A percentile compares a stretch with the other conserved stretches of the same genome.
These are phyloP conservation scores for Nemania diffusa DNA, from an alignment of 2,329 filamentous ascomycete species.

Conservation along the genomic window DNA sequence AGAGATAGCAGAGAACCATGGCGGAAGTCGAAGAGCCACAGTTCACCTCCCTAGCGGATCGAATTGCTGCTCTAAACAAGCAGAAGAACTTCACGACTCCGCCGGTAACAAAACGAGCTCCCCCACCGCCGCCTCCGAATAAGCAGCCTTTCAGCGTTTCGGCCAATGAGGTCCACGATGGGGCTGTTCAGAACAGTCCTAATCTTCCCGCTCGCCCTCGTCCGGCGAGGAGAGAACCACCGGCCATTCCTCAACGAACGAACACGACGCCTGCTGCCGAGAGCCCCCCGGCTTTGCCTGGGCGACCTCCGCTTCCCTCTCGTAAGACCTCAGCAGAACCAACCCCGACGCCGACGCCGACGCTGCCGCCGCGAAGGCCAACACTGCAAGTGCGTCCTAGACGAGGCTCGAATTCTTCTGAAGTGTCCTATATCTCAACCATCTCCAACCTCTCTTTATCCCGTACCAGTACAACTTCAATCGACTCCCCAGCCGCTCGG, in stretches of 20 bases:
- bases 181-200: conserved; percentile 48
- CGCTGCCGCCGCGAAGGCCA: conserved; percentile 61
- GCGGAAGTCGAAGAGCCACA: conserved; percentile 70
- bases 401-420: conserved; percentile 68
- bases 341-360: conserved; percentile 55
- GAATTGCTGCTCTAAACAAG: conserved; percentile 71
- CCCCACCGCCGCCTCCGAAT: conserved; percentile 60
- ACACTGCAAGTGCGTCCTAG: conserved; percentile 57
- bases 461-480: conserved; percentile 59
- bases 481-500: conserved; percentile 50
- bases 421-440: conserved; percentile 64
- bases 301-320: conserved; percentile 52
- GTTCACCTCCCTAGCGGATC: conserved; percentile 69
- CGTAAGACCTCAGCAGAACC: conserved; percentile 44
- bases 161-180: conserved; percentile 47
- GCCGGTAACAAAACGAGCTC: conserved; percentile 50
- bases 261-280: conserved; percentile 42
- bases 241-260: conserved; percentile 52
- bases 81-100: conserved; percentile 66
- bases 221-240: conserved; percentile 52
- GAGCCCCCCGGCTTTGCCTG: conserved; percentile 44
- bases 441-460: conserved; percentile 65
- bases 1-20: conserved; percentile 54
- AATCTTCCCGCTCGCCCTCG: conserved; percentile 55
- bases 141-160: conserved; percentile 52